phyloP scores from a whole-genome alignment of 78 protist species.

The Guillardia theta region DNA sequence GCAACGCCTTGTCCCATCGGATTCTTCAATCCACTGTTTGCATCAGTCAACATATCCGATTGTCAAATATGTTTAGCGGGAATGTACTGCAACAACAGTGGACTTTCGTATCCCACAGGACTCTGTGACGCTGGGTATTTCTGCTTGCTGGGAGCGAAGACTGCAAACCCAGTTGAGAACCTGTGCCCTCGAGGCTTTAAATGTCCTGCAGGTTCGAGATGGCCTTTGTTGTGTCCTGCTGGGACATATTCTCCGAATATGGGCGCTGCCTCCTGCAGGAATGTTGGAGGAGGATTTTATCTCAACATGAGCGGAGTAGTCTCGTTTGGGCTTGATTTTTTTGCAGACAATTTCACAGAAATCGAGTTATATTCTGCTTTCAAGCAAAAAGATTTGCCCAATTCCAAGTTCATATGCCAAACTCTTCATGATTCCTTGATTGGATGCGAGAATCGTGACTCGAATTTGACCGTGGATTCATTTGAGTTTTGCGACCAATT shows the following conservation, averaged over 20 bases:
- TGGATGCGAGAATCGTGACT: too few species aligned
- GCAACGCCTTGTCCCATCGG: not conserved
- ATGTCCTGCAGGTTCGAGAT: not conserved
- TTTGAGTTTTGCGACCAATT: too few species aligned
- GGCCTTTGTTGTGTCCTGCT: not conserved
- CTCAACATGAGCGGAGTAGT: not conserved
- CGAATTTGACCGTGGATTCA: too few species aligned
- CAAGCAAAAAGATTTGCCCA: too few species aligned
- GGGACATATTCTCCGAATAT: not conserved
- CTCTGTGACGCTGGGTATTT: slow-evolving; percentile 55
- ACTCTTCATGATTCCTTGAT: too few species aligned
- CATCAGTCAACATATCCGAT: not conserved
- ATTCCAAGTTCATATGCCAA: too few species aligned
- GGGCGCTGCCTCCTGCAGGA: not conserved
- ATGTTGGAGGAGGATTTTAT: not conserved
- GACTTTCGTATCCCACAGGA: slow-evolving; percentile 31
- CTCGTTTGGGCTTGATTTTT: not conserved
- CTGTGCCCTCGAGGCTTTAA: not conserved
- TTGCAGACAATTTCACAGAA: too few species aligned
- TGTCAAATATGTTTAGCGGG: slow-evolving; percentile 51
- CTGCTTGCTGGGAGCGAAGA: not conserved
- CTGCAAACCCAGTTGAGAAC: not conserved
- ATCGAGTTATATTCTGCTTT: too few species aligned
- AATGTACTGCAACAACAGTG: slow-evolving; percentile 7
- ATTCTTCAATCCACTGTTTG: not conserved